Base-by-base conservation (phyloP, 352 stramenopile species). In the Plasmopara viticola region DNA sequence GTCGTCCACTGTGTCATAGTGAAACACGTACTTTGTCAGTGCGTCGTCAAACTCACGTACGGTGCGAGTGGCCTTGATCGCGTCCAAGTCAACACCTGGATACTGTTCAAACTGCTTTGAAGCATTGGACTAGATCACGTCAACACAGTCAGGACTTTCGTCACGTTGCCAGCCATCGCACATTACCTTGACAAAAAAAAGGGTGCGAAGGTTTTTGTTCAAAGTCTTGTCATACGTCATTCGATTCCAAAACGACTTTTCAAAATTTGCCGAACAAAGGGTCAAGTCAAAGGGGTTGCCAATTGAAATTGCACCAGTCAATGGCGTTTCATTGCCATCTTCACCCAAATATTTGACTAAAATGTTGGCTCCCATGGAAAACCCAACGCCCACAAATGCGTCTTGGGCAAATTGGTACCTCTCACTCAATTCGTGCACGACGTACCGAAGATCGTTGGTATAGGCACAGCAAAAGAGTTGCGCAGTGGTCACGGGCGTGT, bases 301-400 rank as follows among this genome's bases (percentile, higher is more conserved):
- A 6, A 90, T 66, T 9, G 78, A 86, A 18, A 92, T 62, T 8
- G 62, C 79, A 10, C 72, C 81, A 0, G 69, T 75, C 4, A 90
- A 55, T 2, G 57, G 53, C 4, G 66, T 57, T 29, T 64, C n/a
- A 0, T 78, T 58, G 2, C 58, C 46, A 44, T 88, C 65, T 56
- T 92, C 81, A 0, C 81, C 81, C 8, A 92, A 48, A 64, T 83
- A 92, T 60, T 92, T 92, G 39, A 86, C 72, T 42, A 92, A 57
- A 12, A 88, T 69, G 54, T 92, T 92, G 13, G 76, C 75, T 25
- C 81, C 81, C 66, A 88, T 83, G 20, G 76, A 92, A 48, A 86
- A 92, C 1, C 81, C 81, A 9, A 84, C 65, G 4, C 54, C 79
- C 5, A 92, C 53, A 54, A 86, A 77, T 5, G 66, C 52, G 40